Evolutionary conservation across 192 early-diverging fungal genomes (phyloP).

Genomic region (Gonapodya sp.): DNA sequence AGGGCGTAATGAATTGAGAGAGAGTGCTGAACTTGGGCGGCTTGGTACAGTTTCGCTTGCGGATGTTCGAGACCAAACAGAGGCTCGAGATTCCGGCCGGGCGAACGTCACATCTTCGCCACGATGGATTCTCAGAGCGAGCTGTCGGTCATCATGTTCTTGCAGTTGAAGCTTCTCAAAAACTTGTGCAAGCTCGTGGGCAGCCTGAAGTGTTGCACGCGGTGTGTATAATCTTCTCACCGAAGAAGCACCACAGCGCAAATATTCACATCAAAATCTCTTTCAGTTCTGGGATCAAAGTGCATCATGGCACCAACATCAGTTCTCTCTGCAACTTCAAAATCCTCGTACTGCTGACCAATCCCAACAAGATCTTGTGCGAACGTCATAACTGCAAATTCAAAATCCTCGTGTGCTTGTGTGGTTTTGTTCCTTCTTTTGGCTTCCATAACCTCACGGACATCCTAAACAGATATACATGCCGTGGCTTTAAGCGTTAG

Average conservation of each 20-base stretch:
- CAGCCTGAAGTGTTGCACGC: neutral
- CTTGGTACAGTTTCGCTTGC: neutral
- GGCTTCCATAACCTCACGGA: neutral
- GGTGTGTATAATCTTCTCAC: no score
- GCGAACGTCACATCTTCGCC: neutral
- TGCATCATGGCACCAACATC: neutral
- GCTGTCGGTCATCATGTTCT: neutral
- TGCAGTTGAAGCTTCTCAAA: neutral
- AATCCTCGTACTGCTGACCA: neutral
- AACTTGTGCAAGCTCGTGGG: neutral
- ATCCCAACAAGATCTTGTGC: constrained; percentile 4
- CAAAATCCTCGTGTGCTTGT: neutral
- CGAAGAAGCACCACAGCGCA: neutral
- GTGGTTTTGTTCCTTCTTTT: neutral
- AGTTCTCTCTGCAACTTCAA: neutral
- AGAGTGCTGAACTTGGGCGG: neutral
- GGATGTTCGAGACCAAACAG: neutral
- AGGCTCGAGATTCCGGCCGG: neutral
- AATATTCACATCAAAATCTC: neutral
- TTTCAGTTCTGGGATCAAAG: neutral
- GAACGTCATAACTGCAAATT: neutral
- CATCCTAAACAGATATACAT: neutral
- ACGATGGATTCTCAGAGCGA: neutral
- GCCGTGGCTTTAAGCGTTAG: no score
- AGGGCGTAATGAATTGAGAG: neutral